phyloP scores from a whole-genome alignment of 129 eudicot genomes.

The Helianthus annuus region HanXRQr2.0-SUNRISE NC_035447.2:52618769-52619268 shows the following conservation, averaged over 20 bases:
- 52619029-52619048: slow-evolving; percentile 13
- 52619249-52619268: slow-evolving; percentile 11
- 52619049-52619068: slow-evolving; percentile 6
- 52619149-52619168: slow-evolving; percentile 13
- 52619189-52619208: slow-evolving; percentile 26
- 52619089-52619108: slow-evolving; percentile 19
- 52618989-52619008: not conserved
- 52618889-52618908: not conserved
- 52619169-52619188: not conserved
- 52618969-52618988: not conserved
- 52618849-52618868: not conserved
- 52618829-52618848: too few relatives aligned
- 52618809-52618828: too few relatives aligned
- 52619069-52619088: not conserved
- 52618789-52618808: slow-evolving; percentile 1
- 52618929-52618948: too few relatives aligned
- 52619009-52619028: not conserved
- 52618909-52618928: too few relatives aligned
- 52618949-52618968: not conserved
- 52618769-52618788: not conserved
- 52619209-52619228: slow-evolving; percentile 27
- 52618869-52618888: too few relatives aligned
- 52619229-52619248: slow-evolving; percentile 17
- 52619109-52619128: not conserved
- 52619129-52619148: slow-evolving; percentile 20